Conservation (phyloP, 306 rosid species). For the Castanopsis chinensis region DNA sequence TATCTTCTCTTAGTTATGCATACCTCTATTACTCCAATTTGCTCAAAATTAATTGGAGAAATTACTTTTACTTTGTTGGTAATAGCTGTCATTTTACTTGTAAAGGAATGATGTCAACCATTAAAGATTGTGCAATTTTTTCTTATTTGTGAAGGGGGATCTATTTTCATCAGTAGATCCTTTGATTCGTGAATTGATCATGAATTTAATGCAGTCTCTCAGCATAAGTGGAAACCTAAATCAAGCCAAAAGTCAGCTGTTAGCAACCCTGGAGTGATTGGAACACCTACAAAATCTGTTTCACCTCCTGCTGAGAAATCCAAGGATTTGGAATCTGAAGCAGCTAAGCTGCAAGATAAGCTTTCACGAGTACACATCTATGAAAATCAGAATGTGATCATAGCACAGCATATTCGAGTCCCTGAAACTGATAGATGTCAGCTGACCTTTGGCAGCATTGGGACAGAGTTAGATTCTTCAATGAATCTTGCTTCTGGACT, state of each 20-base stretch:
- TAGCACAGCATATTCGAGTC: constrained; percentile 89
- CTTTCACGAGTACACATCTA: constrained; percentile 46
- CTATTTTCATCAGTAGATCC: constrained; percentile 8
- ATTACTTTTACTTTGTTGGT: not conserved
- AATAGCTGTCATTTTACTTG: not conserved
- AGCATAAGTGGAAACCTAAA: constrained; percentile 96
- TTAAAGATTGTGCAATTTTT: no score
- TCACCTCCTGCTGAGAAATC: constrained; percentile 56
- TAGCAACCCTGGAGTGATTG: constrained; percentile 74
- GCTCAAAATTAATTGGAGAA: not conserved
- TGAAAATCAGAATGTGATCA: constrained; percentile 80
- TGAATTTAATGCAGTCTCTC: constrained; percentile 65
- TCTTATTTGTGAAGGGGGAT: no score
- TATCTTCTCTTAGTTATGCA: not conserved
- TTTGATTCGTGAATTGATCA: constrained; percentile 20
- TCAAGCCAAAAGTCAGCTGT: constrained; percentile 68
- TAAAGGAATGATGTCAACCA: no score
- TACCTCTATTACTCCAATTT: not conserved
- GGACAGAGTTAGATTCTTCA: constrained; percentile 56
- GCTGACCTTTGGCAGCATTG: constrained; percentile 92
- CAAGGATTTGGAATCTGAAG: constrained; percentile 47
- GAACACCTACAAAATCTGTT: constrained; percentile 64
- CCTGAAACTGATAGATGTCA: constrained; percentile 74
- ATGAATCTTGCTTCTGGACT: constrained; percentile 37
- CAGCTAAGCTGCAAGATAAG: constrained; percentile 57